Evolutionary conservation across 495 filamentous ascomycete species (phyloP), one percentile per base, ranked within the genome.

Genomic region (Copromyces sp.): DNA sequence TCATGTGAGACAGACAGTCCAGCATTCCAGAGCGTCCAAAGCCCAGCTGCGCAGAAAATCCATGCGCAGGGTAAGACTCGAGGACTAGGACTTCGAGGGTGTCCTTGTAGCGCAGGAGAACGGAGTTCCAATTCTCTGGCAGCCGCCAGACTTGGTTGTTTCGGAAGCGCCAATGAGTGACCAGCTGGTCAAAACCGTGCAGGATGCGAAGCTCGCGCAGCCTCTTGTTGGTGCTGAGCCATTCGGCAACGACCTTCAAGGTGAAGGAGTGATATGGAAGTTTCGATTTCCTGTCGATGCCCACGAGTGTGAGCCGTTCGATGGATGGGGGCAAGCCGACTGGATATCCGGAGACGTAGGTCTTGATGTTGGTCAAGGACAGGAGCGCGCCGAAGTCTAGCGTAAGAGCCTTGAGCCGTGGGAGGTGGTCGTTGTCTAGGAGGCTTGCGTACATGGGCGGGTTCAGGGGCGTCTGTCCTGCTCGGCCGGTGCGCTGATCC

Each of bases 81-180:
- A n/a, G n/a, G n/a, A n/a, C n/a, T n/a, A n/a, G n/a, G n/a, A n/a
- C n/a, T n/a, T n/a, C n/a, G n/a, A n/a, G n/a, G n/a, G n/a, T n/a
- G n/a, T n/a, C n/a, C n/a, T n/a, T n/a, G n/a, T n/a, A n/a, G n/a
- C n/a, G n/a, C n/a, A n/a, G n/a, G n/a, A n/a, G n/a, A n/a, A 44
- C 3, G 0, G 2, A 0, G 8, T 45, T 45, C 42, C 42, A n/a
- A 9, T n/a, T 45, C 17, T n/a, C 2, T 0, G 0, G 0, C 42
- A n/a, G 42, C 0, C 17, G 42, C 7, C n/a, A n/a, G n/a, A n/a
- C n/a, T n/a, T n/a, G 42, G 1, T 0, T 9, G 17, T 45, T 45
- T 1, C 0, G 1, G 8, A 45, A n/a, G 0, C 2, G 42, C 0
- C n/a, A 9, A 0, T 45, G n/a, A 0, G 0, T 45, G 1, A 45